Conservation (phyloP, 2,329 filamentous ascomycete genomes). For the Grosmannia huntii region DNA sequence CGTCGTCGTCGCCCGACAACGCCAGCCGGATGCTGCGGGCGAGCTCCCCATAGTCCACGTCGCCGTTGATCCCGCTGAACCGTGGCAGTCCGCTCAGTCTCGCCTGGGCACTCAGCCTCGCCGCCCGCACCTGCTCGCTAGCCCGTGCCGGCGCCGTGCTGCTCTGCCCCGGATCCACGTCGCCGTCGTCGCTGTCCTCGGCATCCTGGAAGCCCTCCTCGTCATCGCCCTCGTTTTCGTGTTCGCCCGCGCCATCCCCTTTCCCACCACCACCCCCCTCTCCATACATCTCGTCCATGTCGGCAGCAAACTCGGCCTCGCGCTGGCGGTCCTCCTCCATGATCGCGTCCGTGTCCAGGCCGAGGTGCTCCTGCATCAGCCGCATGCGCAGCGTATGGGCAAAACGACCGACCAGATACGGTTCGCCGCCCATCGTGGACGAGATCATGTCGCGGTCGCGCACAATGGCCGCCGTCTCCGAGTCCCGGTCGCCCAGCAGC, state of each 20-base stretch:
- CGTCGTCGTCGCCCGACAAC: not conserved
- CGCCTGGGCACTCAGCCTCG: too few species aligned
- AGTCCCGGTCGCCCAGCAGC: slow-evolving; percentile 84
- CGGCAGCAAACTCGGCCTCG: slow-evolving; percentile 37
- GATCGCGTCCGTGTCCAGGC: slow-evolving; percentile 87
- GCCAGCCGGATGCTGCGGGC: not conserved
- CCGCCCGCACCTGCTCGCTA: too few species aligned
- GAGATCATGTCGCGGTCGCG: slow-evolving; percentile 86
- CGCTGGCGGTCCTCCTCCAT: slow-evolving; percentile 63
- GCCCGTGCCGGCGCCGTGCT: slow-evolving; percentile 3
- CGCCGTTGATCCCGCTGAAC: not conserved
- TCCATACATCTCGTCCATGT: slow-evolving; percentile 51
- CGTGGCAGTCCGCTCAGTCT: not conserved
- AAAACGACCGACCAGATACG: slow-evolving; percentile 83
- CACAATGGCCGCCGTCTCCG: slow-evolving; percentile 80
- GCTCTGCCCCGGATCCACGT: not conserved
- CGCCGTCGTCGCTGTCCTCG: not conserved
- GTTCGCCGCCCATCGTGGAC: slow-evolving; percentile 81
- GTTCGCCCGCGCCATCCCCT: not conserved
- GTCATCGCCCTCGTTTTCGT: slow-evolving; percentile 19
- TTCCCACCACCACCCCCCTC: slow-evolving; percentile 33
- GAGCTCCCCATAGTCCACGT: not conserved
- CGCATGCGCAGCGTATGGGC: slow-evolving; percentile 86
- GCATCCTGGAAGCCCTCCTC: slow-evolving; percentile 34
- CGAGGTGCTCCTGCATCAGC: slow-evolving; percentile 91